Evolutionary conservation across 192 early-diverging fungal genomes (phyloP).

Genomic region (Backusella macrospora): DNA sequence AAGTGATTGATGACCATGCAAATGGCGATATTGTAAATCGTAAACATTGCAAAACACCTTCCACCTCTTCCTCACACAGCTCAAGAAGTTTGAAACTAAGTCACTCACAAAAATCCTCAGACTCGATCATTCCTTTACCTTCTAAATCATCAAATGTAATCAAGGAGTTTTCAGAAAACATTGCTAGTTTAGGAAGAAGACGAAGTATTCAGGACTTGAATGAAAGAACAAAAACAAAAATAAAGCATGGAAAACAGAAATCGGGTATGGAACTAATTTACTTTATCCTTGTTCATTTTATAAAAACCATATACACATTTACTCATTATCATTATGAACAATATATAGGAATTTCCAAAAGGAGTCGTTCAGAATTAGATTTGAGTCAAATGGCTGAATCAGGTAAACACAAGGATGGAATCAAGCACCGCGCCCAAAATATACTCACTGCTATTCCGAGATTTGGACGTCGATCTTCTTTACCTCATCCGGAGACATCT

Average conservation of each 20-base stretch:
- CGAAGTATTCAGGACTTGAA: slow-evolving; percentile 33
- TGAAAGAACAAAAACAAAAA: slow-evolving; percentile 19
- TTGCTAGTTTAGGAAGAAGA: slow-evolving; percentile 32
- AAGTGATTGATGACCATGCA: slow-evolving; percentile 16
- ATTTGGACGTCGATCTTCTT: slow-evolving; percentile 19
- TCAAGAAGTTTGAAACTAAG: background rate
- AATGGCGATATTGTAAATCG: background rate
- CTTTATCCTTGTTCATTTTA: no score
- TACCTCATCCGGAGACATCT: background rate
- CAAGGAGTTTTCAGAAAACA: slow-evolving; percentile 31
- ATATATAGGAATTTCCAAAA: slow-evolving; percentile 11
- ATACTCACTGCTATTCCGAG: slow-evolving; percentile 29
- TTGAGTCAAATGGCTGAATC: slow-evolving; percentile 11
- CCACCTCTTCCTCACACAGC: slow-evolving; percentile 35
- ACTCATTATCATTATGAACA: no score
- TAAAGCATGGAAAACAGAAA: background rate
- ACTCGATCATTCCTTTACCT: slow-evolving; percentile 11
- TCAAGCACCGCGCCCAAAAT: slow-evolving; percentile 33
- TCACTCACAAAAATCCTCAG: background rate
- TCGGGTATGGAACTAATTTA: background rate
- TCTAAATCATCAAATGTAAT: slow-evolving; percentile 27
- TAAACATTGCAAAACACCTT: slow-evolving; percentile 34
- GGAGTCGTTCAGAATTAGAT: slow-evolving; percentile 31
- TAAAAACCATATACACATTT: no score
- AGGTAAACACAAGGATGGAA: background rate